Base-by-base conservation (phyloP, 2,329 filamentous ascomycete genomes). In the Albifimbria verrucaria region DNA sequence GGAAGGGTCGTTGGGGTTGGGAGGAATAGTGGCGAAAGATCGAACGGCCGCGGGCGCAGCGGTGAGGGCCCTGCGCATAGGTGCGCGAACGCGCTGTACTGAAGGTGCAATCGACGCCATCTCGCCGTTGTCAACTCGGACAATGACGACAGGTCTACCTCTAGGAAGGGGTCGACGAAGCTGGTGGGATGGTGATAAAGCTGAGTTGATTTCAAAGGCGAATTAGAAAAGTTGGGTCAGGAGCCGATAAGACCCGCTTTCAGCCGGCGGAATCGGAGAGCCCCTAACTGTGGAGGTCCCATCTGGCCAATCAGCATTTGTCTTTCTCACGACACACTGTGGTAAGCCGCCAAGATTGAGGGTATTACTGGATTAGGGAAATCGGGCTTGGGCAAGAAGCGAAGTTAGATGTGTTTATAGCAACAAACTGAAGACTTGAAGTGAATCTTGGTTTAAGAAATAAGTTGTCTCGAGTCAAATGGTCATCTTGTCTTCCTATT, bases 21-120 rank as follows among this genome's bases (percentile, higher is more conserved):
- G 62, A 51, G 74, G 76, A 55, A 78, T 68, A 54, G 78, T 80
- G 66, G 78, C 78, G 60, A 78, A 76, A 44, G 68, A 61, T 57
- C 77, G 72, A 55, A 66, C 50, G 48, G 61, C 52, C 10, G 62
- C 60, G 42, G 70, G 56, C 25, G 70, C 58, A 51, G 65, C 60
- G 55, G 64, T 60, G 26, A 79, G 61, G 26, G 69, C 73, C 55
- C 70, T 69, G 52, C 75, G 71, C 18, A 78, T 64, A 50, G 76
- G 76, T 49, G 65, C 67, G 39, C 72, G 73, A 25, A 72, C 69
- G 57, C 73, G 69, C 53, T 71, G 72, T 28, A 80, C 66, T 3
- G 71, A 68, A 22, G 74, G 67, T 41, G 69, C 69, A 48, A 77
- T 61, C 7, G 71, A 72, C 21, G 72, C 65, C 73, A 77, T 77